Base-by-base conservation (phyloP, 1,139 yeast genomes). In the Magnusiomyces sp. region DNA sequence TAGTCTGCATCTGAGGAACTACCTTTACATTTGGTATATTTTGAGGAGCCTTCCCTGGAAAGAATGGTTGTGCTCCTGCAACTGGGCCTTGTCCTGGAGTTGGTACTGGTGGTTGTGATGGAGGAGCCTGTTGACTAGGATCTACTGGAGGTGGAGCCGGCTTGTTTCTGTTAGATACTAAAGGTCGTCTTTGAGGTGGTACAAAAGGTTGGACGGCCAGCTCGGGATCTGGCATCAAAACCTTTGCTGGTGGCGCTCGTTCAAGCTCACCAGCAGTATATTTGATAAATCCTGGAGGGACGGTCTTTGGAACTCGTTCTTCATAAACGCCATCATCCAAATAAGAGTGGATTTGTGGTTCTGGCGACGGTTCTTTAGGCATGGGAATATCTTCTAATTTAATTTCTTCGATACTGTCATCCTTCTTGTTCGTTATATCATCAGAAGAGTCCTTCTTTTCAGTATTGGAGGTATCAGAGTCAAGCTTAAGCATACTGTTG, bases 241-340 rank as follows among this genome's bases (percentile, higher is more conserved):
- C 51, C 16, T 50, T 40, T 3, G 58, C 55, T 7, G 59, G 57
- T 1, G 47, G 50, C 2, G 56, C 60, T 1, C 48, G 50, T 34
- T 61, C 64, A 33, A 61, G 52, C 7, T 58, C 63, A 19, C 64
- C 64, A n/a, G 54, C 52, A 29, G 45, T 47, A 17, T 57, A 57
- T 38, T 57, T 50, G 6, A 47, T 50, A 16, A 40, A 51, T 6
- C 50, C 54, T n/a, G 45, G 45, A 9, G 54, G 54, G 1, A 49
- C 42, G 6, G 14, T 40, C 2, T 42, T 41, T 5, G 53, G 53
- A 1, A 39, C 38, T 10, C 47, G 44, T 31, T 50, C 53, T 4
- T 34, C 36, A 39, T 45, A 50, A 29, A 44, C 47, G 20, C 50
- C 53, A 29, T 49, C 40, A 20, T 39, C 36, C 39, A 39, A 29